Percentiles rank a stretch among this genome's conserved stretches.
phyloP scores from a whole-genome alignment of 768 basidiomycete species.

The Inosperma sp. region DNA sequence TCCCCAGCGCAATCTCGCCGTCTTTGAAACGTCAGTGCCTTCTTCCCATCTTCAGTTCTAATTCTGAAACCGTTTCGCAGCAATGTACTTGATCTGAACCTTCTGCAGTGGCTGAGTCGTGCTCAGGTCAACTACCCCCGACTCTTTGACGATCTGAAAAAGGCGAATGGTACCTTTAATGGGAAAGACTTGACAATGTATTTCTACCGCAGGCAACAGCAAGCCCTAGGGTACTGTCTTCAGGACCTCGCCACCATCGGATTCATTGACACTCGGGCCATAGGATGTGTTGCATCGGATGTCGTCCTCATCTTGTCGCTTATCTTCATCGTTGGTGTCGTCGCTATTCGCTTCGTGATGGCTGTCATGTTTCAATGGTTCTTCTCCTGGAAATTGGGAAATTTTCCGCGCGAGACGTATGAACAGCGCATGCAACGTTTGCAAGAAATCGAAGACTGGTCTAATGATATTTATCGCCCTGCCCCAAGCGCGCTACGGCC shows the following conservation, averaged over 20 bases:
- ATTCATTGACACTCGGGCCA: constrained; percentile 89
- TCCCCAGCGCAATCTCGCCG: constrained; percentile 74
- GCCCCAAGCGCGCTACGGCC: constrained; percentile 90
- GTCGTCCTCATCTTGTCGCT: constrained; percentile 95
- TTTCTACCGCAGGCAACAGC: constrained; percentile 68
- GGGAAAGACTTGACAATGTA: constrained; percentile 86
- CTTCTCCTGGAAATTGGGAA: constrained; percentile 91
- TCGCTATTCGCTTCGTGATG: constrained; percentile 92
- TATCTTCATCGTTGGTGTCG: constrained; percentile 96
- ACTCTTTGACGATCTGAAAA: constrained; percentile 75
- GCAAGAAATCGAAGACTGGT: constrained; percentile 93
- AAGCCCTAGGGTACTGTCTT: constrained; percentile 70
- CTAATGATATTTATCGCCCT: constrained; percentile 89
- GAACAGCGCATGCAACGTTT: constrained; percentile 87
- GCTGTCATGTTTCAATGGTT: constrained; percentile 98
- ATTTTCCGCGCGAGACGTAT: constrained; percentile 90
- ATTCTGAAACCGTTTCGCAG: constrained; percentile 37
- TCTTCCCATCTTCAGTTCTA: not conserved
- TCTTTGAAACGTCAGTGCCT: constrained; percentile 80
- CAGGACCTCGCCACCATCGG: constrained; percentile 84
- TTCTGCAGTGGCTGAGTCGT: constrained; percentile 80
- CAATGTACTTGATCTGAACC: constrained; percentile 79
- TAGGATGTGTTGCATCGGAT: constrained; percentile 93
- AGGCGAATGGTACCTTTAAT: constrained; percentile 65
- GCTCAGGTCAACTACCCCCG: constrained; percentile 79